These are phyloP conservation scores for Auxenochlorella protothecoides DNA, from an alignment of 139 green algal genomes.

Conservation along the genomic window DNA sequence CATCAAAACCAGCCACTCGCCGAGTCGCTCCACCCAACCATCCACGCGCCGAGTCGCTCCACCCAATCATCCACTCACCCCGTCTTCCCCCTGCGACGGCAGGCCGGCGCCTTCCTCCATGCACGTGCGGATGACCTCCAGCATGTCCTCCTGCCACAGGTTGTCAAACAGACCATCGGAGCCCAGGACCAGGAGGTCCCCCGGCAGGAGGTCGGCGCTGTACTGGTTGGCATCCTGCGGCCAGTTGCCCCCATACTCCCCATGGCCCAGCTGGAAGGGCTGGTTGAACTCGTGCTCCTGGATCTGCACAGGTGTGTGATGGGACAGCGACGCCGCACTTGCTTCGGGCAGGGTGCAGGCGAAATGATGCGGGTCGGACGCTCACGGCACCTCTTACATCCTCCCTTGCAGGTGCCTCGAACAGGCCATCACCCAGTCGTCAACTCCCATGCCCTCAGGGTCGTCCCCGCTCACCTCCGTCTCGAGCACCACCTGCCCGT, in stretches of 20 bases:
- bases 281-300: constrained; percentile 96
- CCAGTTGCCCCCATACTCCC: constrained; percentile 7
- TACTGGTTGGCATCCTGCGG: constrained; percentile 47
- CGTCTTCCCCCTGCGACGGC: not conserved
- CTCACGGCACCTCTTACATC: not conserved
- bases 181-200: constrained; percentile 74
- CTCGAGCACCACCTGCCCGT: constrained; percentile 47
- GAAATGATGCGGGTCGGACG: no score
- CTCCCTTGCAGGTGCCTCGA: not conserved
- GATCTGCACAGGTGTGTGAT: constrained; percentile 16
- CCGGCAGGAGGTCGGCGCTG: constrained; percentile 19
- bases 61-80: not conserved
- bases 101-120: not conserved
- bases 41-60: not conserved
- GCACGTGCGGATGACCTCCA: constrained; percentile 2
- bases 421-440: not conserved
- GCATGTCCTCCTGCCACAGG: constrained; percentile 80
- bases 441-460: not conserved
- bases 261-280: constrained; percentile 75
- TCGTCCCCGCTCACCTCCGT: constrained; percentile 32
- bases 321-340: not conserved
- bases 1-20: not conserved
- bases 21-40: not conserved
- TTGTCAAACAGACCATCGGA: constrained; percentile 97
- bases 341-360: no score